phyloP scores from a whole-genome alignment of 495 filamentous ascomycete genomes.

The Lindgomyces ingoldianus region DNA sequence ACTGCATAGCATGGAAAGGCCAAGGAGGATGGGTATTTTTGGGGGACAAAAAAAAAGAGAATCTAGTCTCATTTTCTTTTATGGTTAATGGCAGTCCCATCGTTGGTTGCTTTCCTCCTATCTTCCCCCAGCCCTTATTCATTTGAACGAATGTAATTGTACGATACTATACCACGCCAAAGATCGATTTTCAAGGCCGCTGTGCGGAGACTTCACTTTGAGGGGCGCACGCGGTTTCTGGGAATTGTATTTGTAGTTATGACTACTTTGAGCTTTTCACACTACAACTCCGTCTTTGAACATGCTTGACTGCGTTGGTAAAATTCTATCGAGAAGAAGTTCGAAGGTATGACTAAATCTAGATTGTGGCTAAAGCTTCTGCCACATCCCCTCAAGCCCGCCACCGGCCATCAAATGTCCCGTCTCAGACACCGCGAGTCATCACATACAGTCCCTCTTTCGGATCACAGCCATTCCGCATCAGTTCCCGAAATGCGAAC shows the following conservation, averaged over 20 bases:
- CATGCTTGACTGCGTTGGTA: not conserved
- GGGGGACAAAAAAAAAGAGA: not conserved
- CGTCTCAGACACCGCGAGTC: not conserved
- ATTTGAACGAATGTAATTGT: conserved; percentile 25
- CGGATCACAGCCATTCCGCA: too few relatives aligned
- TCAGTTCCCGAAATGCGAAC: too few relatives aligned
- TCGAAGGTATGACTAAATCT: too few relatives aligned
- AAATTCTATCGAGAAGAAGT: too few relatives aligned
- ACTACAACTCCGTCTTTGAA: too few relatives aligned
- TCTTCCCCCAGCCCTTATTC: not conserved
- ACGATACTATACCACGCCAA: conserved; percentile 26
- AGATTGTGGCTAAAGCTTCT: not conserved
- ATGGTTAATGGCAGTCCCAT: not conserved
- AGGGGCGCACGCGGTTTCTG: not conserved
- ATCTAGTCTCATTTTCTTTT: conserved; percentile 7
- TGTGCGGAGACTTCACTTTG: conserved; percentile 21
- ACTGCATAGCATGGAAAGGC: conserved; percentile 25
- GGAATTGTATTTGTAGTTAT: not conserved
- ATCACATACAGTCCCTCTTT: too few relatives aligned
- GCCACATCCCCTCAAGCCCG: not conserved
- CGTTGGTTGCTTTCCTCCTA: conserved; percentile 4
- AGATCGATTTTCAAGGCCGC: conserved; percentile 9
- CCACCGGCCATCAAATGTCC: not conserved
- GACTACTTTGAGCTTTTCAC: not conserved
- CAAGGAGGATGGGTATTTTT: conserved; percentile 1